Base-by-base conservation (phyloP, 257 asterid genomes). In the Agastache rugosa region DNA sequence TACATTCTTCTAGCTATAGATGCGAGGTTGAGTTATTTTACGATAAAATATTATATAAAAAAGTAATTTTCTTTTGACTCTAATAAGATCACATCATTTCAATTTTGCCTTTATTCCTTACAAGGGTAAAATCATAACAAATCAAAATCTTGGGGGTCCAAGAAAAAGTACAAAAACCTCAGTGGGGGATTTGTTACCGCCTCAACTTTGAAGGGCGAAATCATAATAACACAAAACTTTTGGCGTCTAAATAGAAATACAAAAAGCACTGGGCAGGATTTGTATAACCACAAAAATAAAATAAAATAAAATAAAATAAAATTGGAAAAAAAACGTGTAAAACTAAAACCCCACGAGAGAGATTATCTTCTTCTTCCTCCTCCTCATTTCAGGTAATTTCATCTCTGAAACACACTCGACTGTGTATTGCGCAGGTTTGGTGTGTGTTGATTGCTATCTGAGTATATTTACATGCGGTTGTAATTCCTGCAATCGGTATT, bases 221-320 rank as follows among this genome's bases (percentile, higher is more conserved):
- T 25, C 17, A 6, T 5, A 27, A 27, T 58, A 25, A 58, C 20
- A 27, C 20, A 5, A 58, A 58, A 27, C 20, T 14, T 58, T 5
- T 11, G 39, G 20, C 4, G 39, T 25, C 41, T 14, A 1, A 25
- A 11, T 0, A 0, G 10, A 55, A 55, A 20, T 55, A 3, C n/a
- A 3, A 22, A 55, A 53, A 22, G 10, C n/a, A 10, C 34, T 0
- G 1, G 16, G 27, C 59, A 22, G n/a, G n/a, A 9, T 55, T 55
- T 55, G 62, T 22, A 22, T 11, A 56, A 56, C 63, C 63, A 56
- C 37, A 56, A 23, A 56, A 53, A 53, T 54, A 53, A 11, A 6
- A 34, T 34, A 27, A 56, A 11, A 25, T 25, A 6, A 16, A 10
- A 4, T 35, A 8, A 37, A 37, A 47, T 15, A 48, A 37, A 7